Conservation (phyloP, 805 yeast species). For the Starmerella vitae region DNA sequence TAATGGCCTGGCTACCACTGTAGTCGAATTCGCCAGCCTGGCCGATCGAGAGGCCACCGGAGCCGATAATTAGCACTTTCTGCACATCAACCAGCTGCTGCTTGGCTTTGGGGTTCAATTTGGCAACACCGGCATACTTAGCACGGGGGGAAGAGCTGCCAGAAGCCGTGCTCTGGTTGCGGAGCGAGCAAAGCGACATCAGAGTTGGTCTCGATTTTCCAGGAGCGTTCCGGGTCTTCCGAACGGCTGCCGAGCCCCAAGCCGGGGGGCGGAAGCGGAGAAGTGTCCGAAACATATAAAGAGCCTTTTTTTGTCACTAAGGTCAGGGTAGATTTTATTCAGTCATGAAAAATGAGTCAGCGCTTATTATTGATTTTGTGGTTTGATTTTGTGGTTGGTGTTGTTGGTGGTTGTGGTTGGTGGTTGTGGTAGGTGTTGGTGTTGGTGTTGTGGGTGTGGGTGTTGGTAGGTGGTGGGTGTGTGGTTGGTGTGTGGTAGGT, state of each 20-base stretch:
- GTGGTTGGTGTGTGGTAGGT: too few relatives aligned
- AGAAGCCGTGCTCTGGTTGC: neutral
- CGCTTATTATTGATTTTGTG: too few relatives aligned
- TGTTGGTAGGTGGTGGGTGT: too few relatives aligned
- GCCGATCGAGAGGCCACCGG: conserved; percentile 97
- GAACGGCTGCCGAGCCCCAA: conserved; percentile 16
- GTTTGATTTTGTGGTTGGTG: too few relatives aligned
- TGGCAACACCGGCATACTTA: conserved; percentile 30
- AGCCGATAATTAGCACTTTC: conserved; percentile 83
- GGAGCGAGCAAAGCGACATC: neutral
- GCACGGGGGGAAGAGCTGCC: conserved; percentile 13
- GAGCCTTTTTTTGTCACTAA: too few relatives aligned
- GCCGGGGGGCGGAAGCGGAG: conserved; percentile 11
- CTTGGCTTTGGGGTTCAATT: conserved; percentile 24
- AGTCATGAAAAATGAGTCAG: too few relatives aligned
- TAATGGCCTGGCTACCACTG: conserved; percentile 97
- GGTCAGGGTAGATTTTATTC: too few relatives aligned
- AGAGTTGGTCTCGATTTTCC: conserved; percentile 16
- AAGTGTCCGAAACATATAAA: conserved; percentile 15
- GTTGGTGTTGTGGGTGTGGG: too few relatives aligned
- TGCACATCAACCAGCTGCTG: conserved; percentile 57
- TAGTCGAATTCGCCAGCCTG: conserved; percentile 99
- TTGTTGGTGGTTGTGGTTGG: too few relatives aligned
- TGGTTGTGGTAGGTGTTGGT: too few relatives aligned
- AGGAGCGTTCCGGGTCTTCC: conserved; percentile 16